Percentiles rank a stretch among this genome's conserved stretches.
phyloP scores from a whole-genome alignment of 2,329 filamentous ascomycete genomes.

The Macrophomina phaseolina region DNA sequence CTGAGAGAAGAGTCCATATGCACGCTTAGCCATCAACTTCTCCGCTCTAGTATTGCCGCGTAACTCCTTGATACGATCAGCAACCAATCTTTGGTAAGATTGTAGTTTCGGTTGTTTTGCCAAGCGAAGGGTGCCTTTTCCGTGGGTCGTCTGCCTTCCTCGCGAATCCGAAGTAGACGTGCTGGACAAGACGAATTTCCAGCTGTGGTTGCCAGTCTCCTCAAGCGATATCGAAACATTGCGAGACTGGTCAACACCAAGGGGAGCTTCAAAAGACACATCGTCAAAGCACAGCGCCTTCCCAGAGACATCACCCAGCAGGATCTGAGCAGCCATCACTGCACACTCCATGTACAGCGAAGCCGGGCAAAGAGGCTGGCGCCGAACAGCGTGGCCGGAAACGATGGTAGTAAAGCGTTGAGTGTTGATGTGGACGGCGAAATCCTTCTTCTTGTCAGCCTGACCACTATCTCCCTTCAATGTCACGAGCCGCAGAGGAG shows the following conservation, averaged over 20 bases:
- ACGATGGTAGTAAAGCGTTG: constrained; percentile 30
- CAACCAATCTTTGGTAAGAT: constrained; percentile 30
- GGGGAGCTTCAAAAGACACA: background rate
- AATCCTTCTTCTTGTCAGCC: background rate
- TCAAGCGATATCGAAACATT: background rate
- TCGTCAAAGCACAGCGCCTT: constrained; percentile 3
- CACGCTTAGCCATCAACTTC: constrained; percentile 29
- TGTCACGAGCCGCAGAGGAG: background rate
- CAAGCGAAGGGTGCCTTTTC: constrained; percentile 11
- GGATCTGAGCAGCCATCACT: constrained; percentile 29
- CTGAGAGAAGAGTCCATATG: constrained; percentile 31
- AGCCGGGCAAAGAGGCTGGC: constrained; percentile 32
- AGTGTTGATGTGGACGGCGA: constrained; percentile 28
- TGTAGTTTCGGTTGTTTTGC: constrained; percentile 26
- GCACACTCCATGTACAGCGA: constrained; percentile 35
- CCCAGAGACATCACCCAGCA: background rate
- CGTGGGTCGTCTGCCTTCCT: background rate
- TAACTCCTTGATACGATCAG: constrained; percentile 24
- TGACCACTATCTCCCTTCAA: no score
- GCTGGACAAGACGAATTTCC: background rate
- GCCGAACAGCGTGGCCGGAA: constrained; percentile 32
- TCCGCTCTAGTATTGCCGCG: constrained; percentile 21
- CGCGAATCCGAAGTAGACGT: background rate
- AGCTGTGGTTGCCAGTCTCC: background rate
- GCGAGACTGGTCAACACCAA: background rate